phyloP scores from a whole-genome alignment of 768 basidiomycete species.

The Jaapia argillacea region DNA sequence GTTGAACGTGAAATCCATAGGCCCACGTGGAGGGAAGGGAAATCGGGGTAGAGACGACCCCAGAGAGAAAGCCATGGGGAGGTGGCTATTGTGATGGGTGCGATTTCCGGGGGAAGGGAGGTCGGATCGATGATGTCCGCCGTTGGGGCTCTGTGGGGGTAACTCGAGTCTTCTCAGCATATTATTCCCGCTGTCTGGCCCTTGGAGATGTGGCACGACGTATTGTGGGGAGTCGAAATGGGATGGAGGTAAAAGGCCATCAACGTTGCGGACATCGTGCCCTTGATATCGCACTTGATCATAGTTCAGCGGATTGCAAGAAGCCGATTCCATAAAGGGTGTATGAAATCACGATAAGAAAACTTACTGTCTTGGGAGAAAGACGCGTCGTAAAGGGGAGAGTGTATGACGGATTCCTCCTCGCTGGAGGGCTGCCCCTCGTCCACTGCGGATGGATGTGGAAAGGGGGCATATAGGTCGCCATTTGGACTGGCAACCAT shows the following conservation, averaged over 20 bases:
- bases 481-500: slow-evolving; percentile 50
- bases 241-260: neutral
- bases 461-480: slow-evolving; percentile 51
- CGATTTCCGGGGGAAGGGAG: neutral
- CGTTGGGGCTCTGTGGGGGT: neutral
- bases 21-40: neutral
- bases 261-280: slow-evolving; percentile 1
- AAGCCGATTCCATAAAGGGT: neutral
- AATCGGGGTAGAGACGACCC: neutral
- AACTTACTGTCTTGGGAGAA: slow-evolving; percentile 20
- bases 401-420: slow-evolving; percentile 67
- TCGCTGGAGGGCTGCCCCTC: slow-evolving; percentile 66
- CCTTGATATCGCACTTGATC: slow-evolving; percentile 66
- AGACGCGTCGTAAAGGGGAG: slow-evolving; percentile 51
- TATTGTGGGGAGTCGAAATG: no score
- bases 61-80: neutral
- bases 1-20: neutral
- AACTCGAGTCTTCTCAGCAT: neutral
- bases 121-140: neutral
- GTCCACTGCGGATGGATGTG: slow-evolving; percentile 39
- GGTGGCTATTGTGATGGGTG: no score
- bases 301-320: slow-evolving; percentile 21
- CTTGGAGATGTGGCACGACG: no score
- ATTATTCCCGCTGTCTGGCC: no score
- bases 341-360: neutral